Evolutionary conservation across 345 rosid species (phyloP), one percentile per base, ranked within the genome.

Genomic region (Pistacia integerrima): DNA sequence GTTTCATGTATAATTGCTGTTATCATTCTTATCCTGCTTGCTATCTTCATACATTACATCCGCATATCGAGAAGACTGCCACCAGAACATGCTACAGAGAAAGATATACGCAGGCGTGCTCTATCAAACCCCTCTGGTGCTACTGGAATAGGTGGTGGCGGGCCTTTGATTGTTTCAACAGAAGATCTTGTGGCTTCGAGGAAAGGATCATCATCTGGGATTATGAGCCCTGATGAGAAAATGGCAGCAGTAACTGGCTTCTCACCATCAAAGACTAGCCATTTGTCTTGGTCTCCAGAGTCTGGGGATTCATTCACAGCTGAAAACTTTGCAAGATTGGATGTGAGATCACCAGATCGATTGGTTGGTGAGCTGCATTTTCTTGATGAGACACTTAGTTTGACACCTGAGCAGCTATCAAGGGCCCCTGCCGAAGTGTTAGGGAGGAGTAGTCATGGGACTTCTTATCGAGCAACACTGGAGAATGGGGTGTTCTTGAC

Each of bases 391-490:
- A 87, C 97, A 60, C 84, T 96, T 81, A 84, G 84, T 72, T 74
- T 96, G 85, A 91, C 99, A 20, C 98, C 98, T 4, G 97, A 96
- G 87, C 97, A 96, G 86, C 80, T 96, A 61, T 91, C 99, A 22
- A 89, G 91, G 82, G 99, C 99, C 20, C 99, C 99, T 14, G 99
- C 99, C 58, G 98, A 92, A 83, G 99, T 96, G 38, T 77, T 96
- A 48, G 99, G 99, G 75, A 87, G 99, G 86, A 93, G 98, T 86
- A 96, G 99, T 82, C 98, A 96, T 13, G 99, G 99, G 72, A 96
- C 99, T 75, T 96, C 98, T 38, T 93, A 96, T 79, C 86, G 91
- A 74, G 99, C 99, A 62, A 86, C 99, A 8, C 84, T 96, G 73
- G 99, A 93, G 79, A 93, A 82, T 74, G 99, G 99, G 62, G 79